These are phyloP conservation scores for Claviceps humidiphila DNA, from an alignment of 2,329 filamentous ascomycete genomes.

Conservation along the genomic window DNA sequence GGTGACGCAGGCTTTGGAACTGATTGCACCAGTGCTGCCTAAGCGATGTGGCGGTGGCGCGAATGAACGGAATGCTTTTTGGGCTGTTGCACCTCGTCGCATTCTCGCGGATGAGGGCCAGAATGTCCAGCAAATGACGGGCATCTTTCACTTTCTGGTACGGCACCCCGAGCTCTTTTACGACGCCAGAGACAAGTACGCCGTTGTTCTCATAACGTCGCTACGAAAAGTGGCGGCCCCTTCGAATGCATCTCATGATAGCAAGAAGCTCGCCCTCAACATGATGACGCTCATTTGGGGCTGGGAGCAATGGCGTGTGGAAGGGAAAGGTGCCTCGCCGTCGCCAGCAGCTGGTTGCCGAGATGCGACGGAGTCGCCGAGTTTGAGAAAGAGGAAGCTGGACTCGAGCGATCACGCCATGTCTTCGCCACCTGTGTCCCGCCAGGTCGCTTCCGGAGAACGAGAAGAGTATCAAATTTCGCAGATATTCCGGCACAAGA, in stretches of 20 bases:
- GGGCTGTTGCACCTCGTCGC: conserved; percentile 80
- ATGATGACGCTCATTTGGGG: conserved; percentile 83
- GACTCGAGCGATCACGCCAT: conserved; percentile 42
- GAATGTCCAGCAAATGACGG: conserved; percentile 89
- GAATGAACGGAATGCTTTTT: conserved; percentile 64
- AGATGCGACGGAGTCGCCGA: conserved; percentile 54
- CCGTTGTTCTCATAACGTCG: conserved; percentile 75
- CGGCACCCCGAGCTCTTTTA: conserved; percentile 89
- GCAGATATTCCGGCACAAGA: conserved; percentile 53
- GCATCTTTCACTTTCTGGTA: conserved; percentile 94
- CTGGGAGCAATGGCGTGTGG: conserved; percentile 79
- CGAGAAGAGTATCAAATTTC: conserved; percentile 57
- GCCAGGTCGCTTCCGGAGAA: conserved; percentile 28
- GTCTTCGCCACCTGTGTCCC: conserved; percentile 40
- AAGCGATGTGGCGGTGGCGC: conserved; percentile 62
- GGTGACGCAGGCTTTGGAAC: conserved; percentile 86
- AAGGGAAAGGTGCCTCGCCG: conserved; percentile 31
- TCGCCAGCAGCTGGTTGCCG: conserved; percentile 14
- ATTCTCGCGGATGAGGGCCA: conserved; percentile 90
- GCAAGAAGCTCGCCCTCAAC: conserved; percentile 79
- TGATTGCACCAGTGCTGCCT: conserved; percentile 87
- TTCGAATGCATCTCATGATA: conserved; percentile 77
- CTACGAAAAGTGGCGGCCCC: conserved; percentile 77
- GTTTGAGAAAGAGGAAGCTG: conserved; percentile 61
- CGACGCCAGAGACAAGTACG: conserved; percentile 83